These are phyloP conservation scores for Solanum ossicruentum DNA, from an alignment of 257 asterid species.

Conservation along the genomic window DNA sequence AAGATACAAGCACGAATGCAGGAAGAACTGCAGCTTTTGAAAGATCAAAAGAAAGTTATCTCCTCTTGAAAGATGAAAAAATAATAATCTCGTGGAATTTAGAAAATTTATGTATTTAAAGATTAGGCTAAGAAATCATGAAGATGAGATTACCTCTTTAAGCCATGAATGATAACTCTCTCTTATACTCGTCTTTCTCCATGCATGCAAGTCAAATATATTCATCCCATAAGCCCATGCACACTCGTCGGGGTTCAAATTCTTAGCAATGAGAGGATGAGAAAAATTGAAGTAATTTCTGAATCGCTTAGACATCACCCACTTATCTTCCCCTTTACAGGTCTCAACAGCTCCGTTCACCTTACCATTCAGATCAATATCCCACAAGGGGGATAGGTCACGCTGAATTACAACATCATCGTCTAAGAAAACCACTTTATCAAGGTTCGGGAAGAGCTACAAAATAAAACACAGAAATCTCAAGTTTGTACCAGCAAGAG, in stretches of 20 bases:
- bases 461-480: constrained; percentile 7
- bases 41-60: neutral
- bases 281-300: constrained; percentile 22
- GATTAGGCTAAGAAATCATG: neutral
- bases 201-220: constrained; percentile 19
- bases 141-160: constrained; percentile 10
- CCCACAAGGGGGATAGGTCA: constrained; percentile 20
- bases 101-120: neutral
- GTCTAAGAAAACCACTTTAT: constrained; percentile 92
- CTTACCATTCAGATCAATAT: constrained; percentile 18
- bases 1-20: neutral
- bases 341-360: constrained; percentile 27
- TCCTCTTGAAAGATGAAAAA: neutral
- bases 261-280: constrained; percentile 16
- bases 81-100: neutral
- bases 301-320: constrained; percentile 19
- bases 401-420: constrained; percentile 76
- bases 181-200: constrained; percentile 13
- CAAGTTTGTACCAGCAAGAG: neutral
- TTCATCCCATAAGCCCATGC: constrained; percentile 30
- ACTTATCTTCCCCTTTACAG: constrained; percentile 17
- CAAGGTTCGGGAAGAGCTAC: constrained; percentile 92
- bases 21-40: neutral
- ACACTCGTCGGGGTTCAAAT: constrained; percentile 15
- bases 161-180: constrained; percentile 20